phyloP scores from a whole-genome alignment of 345 rosid genomes.

The Eucalyptus virginea region DNA sequence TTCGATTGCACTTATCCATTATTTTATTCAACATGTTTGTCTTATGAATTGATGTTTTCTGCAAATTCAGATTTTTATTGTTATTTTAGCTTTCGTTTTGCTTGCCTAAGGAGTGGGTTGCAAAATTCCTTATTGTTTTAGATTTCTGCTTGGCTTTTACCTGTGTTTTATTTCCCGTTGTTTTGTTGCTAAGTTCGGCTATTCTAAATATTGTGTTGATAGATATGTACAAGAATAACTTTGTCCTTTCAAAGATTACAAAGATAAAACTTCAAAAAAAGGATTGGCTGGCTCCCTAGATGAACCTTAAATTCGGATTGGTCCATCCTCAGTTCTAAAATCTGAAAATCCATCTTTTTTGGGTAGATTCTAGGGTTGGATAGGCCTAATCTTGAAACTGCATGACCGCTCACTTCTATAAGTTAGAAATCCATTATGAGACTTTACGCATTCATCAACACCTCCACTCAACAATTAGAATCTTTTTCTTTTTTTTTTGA shows the following conservation, averaged over 20 bases:
- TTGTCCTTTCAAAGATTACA: background rate
- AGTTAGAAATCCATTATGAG: background rate
- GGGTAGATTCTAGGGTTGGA: background rate
- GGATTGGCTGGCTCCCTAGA: accelerated
- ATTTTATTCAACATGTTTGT: background rate
- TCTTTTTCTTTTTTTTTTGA: no score
- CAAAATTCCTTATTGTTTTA: background rate
- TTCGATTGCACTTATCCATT: no score
- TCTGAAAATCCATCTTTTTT: background rate
- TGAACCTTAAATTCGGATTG: accelerated
- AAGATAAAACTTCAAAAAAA: background rate
- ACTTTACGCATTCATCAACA: background rate
- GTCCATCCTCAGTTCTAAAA: background rate
- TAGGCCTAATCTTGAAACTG: background rate
- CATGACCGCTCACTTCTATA: accelerated
- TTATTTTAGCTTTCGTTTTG: background rate
- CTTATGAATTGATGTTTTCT: background rate
- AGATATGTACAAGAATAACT: background rate
- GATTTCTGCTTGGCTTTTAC: background rate
- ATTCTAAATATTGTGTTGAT: background rate
- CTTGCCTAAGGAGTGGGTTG: background rate
- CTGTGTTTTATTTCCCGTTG: background rate
- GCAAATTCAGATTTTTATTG: background rate
- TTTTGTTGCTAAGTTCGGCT: background rate
- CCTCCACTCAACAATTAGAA: background rate